These are phyloP conservation scores for Limnomonas spitsbergensis DNA, from an alignment of 139 green algal species.

Conservation along the genomic window DNA sequence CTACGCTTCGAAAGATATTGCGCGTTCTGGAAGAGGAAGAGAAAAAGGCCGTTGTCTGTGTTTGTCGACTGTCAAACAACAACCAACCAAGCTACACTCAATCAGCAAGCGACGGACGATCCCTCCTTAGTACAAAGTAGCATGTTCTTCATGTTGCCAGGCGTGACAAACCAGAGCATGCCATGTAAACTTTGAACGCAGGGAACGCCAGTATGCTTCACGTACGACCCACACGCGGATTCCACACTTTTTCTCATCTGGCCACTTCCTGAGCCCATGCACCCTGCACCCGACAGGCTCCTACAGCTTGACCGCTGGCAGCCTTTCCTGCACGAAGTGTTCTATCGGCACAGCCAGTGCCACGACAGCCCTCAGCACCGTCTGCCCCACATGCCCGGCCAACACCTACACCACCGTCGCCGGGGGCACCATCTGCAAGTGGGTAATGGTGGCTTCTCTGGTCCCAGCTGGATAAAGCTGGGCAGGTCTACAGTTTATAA, in stretches of 20 bases:
- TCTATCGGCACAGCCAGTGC: constrained; percentile 8
- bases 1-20: no score
- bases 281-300: no score
- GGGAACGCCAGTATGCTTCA: no score
- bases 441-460: no score
- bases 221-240: not conserved
- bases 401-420: constrained; percentile 5
- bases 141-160: no score
- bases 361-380: not conserved
- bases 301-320: not conserved
- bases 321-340: not conserved
- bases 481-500: no score
- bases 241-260: no score
- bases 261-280: no score
- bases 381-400: not conserved
- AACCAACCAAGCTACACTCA: not conserved
- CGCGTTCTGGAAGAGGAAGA: not conserved
- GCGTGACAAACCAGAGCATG: no score
- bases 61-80: not conserved
- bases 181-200: no score
- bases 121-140: no score
- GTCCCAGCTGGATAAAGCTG: no score
- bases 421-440: not conserved
- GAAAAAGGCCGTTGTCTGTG: not conserved
- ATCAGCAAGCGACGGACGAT: not conserved